phyloP scores from a whole-genome alignment of 192 early-diverging fungal species.

The Lobosporangium transversale region DNA sequence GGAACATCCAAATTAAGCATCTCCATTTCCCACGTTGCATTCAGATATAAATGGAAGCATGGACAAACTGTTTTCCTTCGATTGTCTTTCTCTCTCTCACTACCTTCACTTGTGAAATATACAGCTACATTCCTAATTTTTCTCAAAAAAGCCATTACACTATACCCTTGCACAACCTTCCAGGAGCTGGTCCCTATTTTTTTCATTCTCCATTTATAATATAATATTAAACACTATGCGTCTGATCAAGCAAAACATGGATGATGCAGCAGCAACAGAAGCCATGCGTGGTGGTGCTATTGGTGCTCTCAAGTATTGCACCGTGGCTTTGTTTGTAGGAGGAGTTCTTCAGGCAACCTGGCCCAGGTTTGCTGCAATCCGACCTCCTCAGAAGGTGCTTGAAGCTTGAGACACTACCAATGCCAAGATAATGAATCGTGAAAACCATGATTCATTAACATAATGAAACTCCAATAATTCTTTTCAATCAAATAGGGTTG shows the following conservation, averaged over 20 bases:
- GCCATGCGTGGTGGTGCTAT: constrained; percentile 49
- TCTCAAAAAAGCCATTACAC: no score
- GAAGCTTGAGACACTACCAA: no score
- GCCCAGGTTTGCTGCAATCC: constrained; percentile 28
- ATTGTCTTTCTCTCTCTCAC: no score
- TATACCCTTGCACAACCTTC: no score
- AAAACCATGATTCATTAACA: no score
- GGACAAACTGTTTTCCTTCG: no score
- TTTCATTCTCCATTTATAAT: no score
- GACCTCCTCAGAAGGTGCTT: constrained; percentile 45
- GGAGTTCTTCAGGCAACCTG: constrained; percentile 34
- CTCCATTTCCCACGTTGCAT: neutral
- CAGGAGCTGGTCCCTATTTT: no score
- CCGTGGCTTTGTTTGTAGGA: constrained; percentile 44
- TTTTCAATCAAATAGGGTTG: constrained; percentile 13
- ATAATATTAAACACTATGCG: constrained; percentile 48
- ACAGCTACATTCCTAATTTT: no score
- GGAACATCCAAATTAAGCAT: constrained; percentile 38
- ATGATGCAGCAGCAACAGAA: constrained; percentile 40
- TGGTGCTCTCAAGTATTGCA: constrained; percentile 45
- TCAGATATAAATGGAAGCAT: neutral
- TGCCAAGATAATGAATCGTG: no score
- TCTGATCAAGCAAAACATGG: constrained; percentile 43
- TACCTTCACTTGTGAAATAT: no score
- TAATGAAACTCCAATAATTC: no score